A percentile compares a stretch with the other conserved stretches of the same genome.
Conservation (phyloP, 2,329 filamentous ascomycete genomes). For the Aspergillus floridensis region DNA sequence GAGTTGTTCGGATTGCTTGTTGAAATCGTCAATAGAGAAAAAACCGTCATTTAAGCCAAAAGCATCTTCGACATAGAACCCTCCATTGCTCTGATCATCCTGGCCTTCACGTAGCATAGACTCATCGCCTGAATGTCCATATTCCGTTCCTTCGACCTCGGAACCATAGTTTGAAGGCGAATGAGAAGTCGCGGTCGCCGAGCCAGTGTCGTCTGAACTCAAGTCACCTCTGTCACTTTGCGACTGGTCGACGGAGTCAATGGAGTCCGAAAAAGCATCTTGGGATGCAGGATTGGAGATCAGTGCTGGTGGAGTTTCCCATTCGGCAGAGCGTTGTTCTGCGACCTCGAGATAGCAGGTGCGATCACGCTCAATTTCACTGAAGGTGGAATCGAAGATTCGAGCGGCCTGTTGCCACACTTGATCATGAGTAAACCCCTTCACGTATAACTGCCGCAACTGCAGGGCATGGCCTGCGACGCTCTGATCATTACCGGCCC, state of each 20-base stretch:
- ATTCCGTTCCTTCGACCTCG: slow-evolving; percentile 11
- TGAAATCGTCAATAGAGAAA: slow-evolving; percentile 97
- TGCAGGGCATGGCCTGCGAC: slow-evolving; percentile 60
- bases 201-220: slow-evolving; percentile 12
- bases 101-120: slow-evolving; percentile 23
- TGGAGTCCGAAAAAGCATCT: slow-evolving; percentile 16
- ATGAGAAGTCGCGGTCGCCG: not conserved
- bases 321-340: slow-evolving; percentile 11
- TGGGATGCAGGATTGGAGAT: slow-evolving; percentile 8
- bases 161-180: slow-evolving; percentile 9
- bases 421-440: slow-evolving; percentile 84
- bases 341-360: slow-evolving; percentile 31
- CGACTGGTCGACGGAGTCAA: slow-evolving; percentile 14
- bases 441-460: slow-evolving; percentile 76
- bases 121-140: slow-evolving; percentile 17
- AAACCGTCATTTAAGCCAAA: slow-evolving; percentile 94
- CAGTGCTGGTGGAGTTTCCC: slow-evolving; percentile 5
- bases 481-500: slow-evolving; percentile 52
- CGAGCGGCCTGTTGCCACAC: slow-evolving; percentile 91
- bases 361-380: slow-evolving; percentile 53
- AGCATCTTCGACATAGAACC: slow-evolving; percentile 67
- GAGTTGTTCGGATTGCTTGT: slow-evolving; percentile 84
- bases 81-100: slow-evolving; percentile 37
- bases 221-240: slow-evolving; percentile 15
- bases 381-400: slow-evolving; percentile 67